Percentiles rank a stretch among this genome's conserved stretches.
Evolutionary conservation across 2,329 filamentous ascomycete species (phyloP).

Genomic region (Fusarium algeriense): DNA sequence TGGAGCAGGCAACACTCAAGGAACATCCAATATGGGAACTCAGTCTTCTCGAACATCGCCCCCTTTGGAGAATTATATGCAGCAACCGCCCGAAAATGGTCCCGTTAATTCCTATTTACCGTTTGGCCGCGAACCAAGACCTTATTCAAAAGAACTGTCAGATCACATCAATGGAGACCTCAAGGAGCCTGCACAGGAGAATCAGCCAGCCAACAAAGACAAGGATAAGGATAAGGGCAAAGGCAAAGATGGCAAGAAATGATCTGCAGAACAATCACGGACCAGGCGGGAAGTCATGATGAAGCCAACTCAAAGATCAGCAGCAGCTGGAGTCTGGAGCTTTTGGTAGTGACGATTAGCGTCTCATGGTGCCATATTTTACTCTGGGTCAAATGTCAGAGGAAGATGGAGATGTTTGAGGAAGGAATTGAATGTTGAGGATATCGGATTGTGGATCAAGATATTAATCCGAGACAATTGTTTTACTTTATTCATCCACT

Average conservation of each 20-base stretch:
- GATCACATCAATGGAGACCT: too few species aligned
- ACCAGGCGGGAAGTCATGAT: not conserved
- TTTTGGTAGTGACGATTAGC: constrained; percentile 3
- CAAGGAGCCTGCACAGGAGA: not conserved
- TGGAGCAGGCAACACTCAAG: not conserved
- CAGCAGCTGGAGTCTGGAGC: not conserved
- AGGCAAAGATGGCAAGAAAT: not conserved
- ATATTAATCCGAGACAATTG: constrained; percentile 26
- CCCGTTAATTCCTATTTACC: too few species aligned
- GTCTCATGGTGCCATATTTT: constrained; percentile 9
- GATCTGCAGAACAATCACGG: not conserved
- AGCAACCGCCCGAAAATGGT: too few species aligned
- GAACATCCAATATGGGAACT: not conserved
- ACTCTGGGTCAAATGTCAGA: not conserved
- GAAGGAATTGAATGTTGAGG: not conserved
- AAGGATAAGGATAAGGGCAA: too few species aligned
- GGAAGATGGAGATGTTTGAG: not conserved
- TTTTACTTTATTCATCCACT: constrained; percentile 5
- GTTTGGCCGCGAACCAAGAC: too few species aligned
- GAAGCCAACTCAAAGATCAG: not conserved
- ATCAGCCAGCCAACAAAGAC: not conserved
- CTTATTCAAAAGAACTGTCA: too few species aligned
- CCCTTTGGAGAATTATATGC: too few species aligned
- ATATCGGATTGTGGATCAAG: constrained; percentile 2
- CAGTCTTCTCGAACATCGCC: too few species aligned